phyloP scores from a whole-genome alignment of 306 rosid genomes.

The Acmispon strigosus region DNA sequence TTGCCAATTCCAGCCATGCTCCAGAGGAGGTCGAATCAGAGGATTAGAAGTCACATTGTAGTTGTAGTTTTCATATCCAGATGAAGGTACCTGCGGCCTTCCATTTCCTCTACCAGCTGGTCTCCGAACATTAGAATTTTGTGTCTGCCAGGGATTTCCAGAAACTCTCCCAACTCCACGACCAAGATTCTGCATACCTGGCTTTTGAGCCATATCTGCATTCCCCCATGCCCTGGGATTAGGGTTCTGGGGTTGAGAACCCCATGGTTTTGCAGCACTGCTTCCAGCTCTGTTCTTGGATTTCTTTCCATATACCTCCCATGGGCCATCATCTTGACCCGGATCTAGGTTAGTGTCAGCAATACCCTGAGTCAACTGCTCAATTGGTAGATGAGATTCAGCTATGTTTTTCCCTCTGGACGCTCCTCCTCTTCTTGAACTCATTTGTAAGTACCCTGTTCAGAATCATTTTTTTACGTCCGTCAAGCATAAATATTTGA shows the following conservation, averaged over 20 bases:
- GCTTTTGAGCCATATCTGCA: slow-evolving; percentile 29
- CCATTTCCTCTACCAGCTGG: slow-evolving; percentile 51
- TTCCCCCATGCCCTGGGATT: slow-evolving; percentile 41
- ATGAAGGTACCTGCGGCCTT: slow-evolving; percentile 25
- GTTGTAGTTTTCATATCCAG: slow-evolving; percentile 25
- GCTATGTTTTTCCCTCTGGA: slow-evolving; percentile 38
- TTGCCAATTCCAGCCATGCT: slow-evolving; percentile 84
- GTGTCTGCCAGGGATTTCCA: slow-evolving; percentile 33
- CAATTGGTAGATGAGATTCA: slow-evolving; percentile 22
- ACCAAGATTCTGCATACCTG: slow-evolving; percentile 10
- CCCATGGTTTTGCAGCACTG: slow-evolving; percentile 47
- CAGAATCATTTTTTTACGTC: background rate
- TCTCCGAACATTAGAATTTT: slow-evolving; percentile 32
- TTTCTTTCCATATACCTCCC: slow-evolving; percentile 63
- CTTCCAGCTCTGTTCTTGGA: slow-evolving; percentile 67
- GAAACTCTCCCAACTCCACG: slow-evolving; percentile 45
- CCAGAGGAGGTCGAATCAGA: slow-evolving; percentile 50
- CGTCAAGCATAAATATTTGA: background rate
- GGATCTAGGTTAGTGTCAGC: slow-evolving; percentile 38
- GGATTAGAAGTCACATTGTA: slow-evolving; percentile 30
- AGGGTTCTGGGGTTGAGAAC: slow-evolving; percentile 24
- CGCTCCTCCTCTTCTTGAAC: slow-evolving; percentile 44
- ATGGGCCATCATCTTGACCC: slow-evolving; percentile 49
- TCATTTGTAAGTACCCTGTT: slow-evolving; percentile 24
- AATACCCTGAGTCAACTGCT: slow-evolving; percentile 45